These are phyloP conservation scores for Hanseniaspora gamundiae DNA, from an alignment of 1,139 yeast species.

Conservation along the genomic window DNA sequence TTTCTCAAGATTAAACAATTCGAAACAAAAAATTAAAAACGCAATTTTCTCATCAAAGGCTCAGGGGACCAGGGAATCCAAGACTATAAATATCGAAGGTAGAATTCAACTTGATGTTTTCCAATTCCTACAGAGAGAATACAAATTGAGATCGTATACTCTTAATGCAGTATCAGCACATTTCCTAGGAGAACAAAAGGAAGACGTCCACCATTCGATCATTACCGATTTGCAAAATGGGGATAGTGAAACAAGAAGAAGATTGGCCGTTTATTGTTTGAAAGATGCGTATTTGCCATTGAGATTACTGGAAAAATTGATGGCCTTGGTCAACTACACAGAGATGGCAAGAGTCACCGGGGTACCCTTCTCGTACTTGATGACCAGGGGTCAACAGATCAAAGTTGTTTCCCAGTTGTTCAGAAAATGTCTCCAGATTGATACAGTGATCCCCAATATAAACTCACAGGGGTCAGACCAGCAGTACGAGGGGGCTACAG, in stretches of 20 bases:
- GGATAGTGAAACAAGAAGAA: slow-evolving; percentile 78
- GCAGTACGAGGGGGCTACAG: slow-evolving; percentile 98
- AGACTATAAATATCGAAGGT: slow-evolving; percentile 86
- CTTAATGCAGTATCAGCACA: slow-evolving; percentile 92
- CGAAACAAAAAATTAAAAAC: slow-evolving; percentile 69
- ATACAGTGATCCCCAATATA: slow-evolving; percentile 83
- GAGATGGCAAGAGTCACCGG: slow-evolving; percentile 99
- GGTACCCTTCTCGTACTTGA: slow-evolving; percentile 83
- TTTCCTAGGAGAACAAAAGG: slow-evolving; percentile 90
- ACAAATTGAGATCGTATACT: slow-evolving; percentile 87
- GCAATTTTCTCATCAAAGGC: slow-evolving; percentile 88
- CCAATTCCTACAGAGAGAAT: slow-evolving; percentile 89
- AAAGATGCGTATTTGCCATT: slow-evolving; percentile 92
- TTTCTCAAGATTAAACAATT: slow-evolving; percentile 62
- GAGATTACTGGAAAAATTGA: slow-evolving; percentile 75
- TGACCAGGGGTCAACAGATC: slow-evolving; percentile 93
- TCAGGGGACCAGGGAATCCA: slow-evolving; percentile 90
- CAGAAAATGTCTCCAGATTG: slow-evolving; percentile 78
- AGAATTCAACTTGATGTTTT: slow-evolving; percentile 88
- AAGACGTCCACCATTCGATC: slow-evolving; percentile 94
- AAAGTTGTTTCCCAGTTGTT: slow-evolving; percentile 92
- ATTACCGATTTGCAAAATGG: slow-evolving; percentile 94
- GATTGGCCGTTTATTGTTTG: slow-evolving; percentile 92
- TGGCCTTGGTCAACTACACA: slow-evolving; percentile 94
- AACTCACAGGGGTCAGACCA: slow-evolving; percentile 71